Conservation (phyloP, 257 asterid species). For the Osmanthus fragrans region DNA sequence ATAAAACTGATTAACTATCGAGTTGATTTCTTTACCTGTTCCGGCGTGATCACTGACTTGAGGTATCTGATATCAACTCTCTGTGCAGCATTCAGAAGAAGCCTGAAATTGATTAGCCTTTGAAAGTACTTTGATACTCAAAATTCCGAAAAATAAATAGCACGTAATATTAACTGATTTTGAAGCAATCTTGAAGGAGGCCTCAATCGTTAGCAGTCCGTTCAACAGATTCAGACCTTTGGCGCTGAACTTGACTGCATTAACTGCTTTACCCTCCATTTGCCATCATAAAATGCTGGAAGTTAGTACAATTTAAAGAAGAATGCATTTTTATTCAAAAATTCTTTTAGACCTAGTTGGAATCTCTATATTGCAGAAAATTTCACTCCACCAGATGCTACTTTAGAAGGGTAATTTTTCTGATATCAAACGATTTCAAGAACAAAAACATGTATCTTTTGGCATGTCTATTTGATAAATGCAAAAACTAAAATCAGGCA, state of each 20-base stretch:
- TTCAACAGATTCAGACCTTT: constrained; percentile 73
- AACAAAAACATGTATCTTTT: neutral
- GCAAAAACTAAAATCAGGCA: neutral
- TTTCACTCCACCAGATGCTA: neutral
- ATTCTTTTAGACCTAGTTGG: neutral
- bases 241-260: constrained; percentile 75
- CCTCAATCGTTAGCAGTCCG: constrained; percentile 74
- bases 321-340: neutral
- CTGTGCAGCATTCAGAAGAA: constrained; percentile 33
- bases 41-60: constrained; percentile 70
- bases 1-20: neutral
- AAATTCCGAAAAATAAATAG: neutral
- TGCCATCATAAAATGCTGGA: constrained; percentile 34
- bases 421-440: neutral
- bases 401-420: neutral
- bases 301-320: constrained; percentile 27
- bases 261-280: constrained; percentile 92
- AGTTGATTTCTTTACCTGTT: constrained; percentile 49
- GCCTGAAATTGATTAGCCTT: neutral
- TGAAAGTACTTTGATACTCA: neutral
- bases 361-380: neutral
- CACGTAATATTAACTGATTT: constrained; percentile 54
- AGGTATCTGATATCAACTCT: constrained; percentile 72
- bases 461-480: neutral
- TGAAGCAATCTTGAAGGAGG: constrained; percentile 71